phyloP scores from a whole-genome alignment of 345 rosid genomes.

The Gossypium raimondii region DNA sequence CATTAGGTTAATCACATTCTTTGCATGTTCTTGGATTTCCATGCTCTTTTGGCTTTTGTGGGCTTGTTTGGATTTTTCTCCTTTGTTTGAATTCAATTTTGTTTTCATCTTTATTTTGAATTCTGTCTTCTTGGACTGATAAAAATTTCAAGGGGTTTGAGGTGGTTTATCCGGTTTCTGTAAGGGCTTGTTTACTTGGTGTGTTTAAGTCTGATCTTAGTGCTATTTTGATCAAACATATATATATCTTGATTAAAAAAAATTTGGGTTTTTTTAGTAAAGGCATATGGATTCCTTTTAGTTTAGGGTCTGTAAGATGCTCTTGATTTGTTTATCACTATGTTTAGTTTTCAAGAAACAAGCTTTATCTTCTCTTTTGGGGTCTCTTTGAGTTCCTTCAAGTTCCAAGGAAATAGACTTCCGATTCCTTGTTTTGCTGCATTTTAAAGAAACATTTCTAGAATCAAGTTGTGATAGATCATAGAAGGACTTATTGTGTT shows the following conservation, averaged over 20 bases:
- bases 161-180: not conserved
- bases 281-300: not conserved
- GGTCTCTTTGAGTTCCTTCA: not conserved
- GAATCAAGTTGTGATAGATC: not conserved
- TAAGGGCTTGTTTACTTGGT: too few species aligned
- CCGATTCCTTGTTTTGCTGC: not conserved
- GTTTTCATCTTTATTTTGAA: not conserved
- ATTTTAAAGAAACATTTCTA: not conserved
- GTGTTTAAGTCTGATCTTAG: not conserved
- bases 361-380: not conserved
- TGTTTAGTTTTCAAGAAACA: not conserved
- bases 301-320: not conserved
- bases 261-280: not conserved
- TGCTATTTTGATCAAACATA: not conserved
- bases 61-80: not conserved
- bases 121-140: not conserved
- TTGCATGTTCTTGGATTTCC: constrained; percentile 14
- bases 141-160: not conserved
- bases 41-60: constrained; percentile 8
- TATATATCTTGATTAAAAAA: not conserved
- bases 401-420: not conserved
- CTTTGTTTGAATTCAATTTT: not conserved
- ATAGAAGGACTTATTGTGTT: not conserved
- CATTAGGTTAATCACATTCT: constrained; percentile 16
- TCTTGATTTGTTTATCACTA: not conserved